Evolutionary conservation across 2,329 filamentous ascomycete genomes (phyloP).

Genomic region (Coleophoma eucalyptorum): DNA sequence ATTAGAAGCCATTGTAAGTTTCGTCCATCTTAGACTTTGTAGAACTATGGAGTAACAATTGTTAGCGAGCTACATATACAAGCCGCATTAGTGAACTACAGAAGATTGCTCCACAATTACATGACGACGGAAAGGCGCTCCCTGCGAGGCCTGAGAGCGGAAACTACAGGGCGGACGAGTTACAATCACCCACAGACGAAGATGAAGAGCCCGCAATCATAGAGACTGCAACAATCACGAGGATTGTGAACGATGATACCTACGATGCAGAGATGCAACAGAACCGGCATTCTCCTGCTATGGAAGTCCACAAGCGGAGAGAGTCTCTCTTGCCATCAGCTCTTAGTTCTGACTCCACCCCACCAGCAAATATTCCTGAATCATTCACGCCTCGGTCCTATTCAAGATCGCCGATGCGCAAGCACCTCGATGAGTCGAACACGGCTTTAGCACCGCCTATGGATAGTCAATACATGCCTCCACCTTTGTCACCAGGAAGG

Average conservation of each 20-base stretch:
- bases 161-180: slow-evolving; percentile 39
- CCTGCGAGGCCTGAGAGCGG: slow-evolving; percentile 67
- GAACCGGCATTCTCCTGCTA: slow-evolving; percentile 16
- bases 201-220: slow-evolving; percentile 42
- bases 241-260: slow-evolving; percentile 40
- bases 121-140: slow-evolving; percentile 66
- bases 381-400: slow-evolving; percentile 47
- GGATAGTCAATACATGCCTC: slow-evolving; percentile 62
- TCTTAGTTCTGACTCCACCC: slow-evolving; percentile 22
- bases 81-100: slow-evolving; percentile 85
- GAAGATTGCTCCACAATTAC: slow-evolving; percentile 57
- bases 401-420: slow-evolving; percentile 43
- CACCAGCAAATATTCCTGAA: slow-evolving; percentile 24
- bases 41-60: slow-evolving; percentile 11
- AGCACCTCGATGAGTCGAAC: slow-evolving; percentile 29
- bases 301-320: slow-evolving; percentile 26
- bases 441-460: slow-evolving; percentile 44
- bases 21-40: not conserved
- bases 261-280: slow-evolving; percentile 16
- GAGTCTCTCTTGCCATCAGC: slow-evolving; percentile 28
- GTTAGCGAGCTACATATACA: slow-evolving; percentile 81
- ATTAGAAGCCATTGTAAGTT: slow-evolving; percentile 85
- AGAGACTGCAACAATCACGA: slow-evolving; percentile 48
- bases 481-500: slow-evolving; percentile 61
- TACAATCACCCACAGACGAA: slow-evolving; percentile 29